Evolutionary conservation across 2,329 filamentous ascomycete species (phyloP).

Genomic region (Lecanosticta acicola): DNA sequence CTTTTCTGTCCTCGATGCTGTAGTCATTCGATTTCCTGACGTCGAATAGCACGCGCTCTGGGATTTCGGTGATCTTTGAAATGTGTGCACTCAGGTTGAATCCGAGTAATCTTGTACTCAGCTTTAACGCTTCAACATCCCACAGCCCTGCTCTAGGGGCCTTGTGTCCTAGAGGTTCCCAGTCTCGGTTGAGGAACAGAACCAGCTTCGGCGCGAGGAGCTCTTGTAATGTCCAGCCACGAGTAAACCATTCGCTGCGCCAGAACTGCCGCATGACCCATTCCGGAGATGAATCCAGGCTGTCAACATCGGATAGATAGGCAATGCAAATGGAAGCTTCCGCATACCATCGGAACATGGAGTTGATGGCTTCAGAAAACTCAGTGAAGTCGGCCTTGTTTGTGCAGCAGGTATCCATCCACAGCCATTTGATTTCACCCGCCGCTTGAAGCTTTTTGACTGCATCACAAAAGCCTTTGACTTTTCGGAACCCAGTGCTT

Average conservation of each 20-base stretch:
- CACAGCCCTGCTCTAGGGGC: not conserved
- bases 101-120: not conserved
- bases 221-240: slow-evolving; percentile 10
- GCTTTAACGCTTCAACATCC: too few relatives aligned
- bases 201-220: slow-evolving; percentile 6
- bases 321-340: slow-evolving; percentile 13
- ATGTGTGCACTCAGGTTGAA: not conserved
- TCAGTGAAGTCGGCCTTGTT: slow-evolving; percentile 17
- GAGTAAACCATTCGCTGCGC: slow-evolving; percentile 1
- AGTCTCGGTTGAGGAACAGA: slow-evolving; percentile 4
- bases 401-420: slow-evolving; percentile 24
- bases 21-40: not conserved
- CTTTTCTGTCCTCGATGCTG: not conserved
- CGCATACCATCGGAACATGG: slow-evolving; percentile 20
- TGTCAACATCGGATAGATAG: slow-evolving; percentile 10
- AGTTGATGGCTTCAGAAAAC: slow-evolving; percentile 18
- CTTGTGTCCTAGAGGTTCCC: slow-evolving; percentile 8
- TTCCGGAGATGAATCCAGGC: not conserved
- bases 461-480: not conserved
- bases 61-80: not conserved
- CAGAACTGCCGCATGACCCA: too few relatives aligned
- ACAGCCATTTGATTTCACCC: slow-evolving; percentile 1
- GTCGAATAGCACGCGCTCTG: not conserved
- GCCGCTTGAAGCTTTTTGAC: not conserved
- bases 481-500: slow-evolving; percentile 1